phyloP scores from a whole-genome alignment of 495 filamentous ascomycete genomes.

The Daldinia childiae region DNA sequence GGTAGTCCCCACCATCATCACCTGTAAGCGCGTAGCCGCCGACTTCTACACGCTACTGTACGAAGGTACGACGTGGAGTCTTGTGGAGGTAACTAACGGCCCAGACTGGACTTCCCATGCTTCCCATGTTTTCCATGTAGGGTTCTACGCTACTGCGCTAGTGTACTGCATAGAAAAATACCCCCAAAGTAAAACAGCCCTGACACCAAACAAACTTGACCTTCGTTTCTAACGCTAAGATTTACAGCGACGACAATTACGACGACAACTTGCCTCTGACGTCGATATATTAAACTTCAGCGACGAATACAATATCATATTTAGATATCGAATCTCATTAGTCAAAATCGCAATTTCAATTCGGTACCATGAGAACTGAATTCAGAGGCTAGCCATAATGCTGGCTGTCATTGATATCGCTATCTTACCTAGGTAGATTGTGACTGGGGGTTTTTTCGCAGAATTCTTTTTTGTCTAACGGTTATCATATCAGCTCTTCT shows the following conservation, averaged over 20 bases:
- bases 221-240: constrained; percentile 7
- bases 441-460: constrained; percentile 24
- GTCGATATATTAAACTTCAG: background rate
- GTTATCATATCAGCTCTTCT: background rate
- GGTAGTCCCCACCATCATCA: constrained; percentile 12
- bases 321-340: background rate
- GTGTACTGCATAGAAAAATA: background rate
- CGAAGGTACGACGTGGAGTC: constrained; percentile 31
- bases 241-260: background rate
- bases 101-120: background rate
- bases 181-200: constrained; percentile 24
- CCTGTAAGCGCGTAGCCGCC: constrained; percentile 46
- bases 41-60: constrained; percentile 38
- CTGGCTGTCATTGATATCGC: constrained; percentile 15
- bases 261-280: background rate
- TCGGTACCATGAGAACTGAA: constrained; percentile 4
- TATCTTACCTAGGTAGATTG: constrained; percentile 25
- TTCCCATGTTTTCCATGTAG: background rate
- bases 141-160: background rate
- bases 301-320: background rate
- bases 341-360: background rate
- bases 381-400: constrained; percentile 25
- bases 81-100: constrained; percentile 10
- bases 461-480: constrained; percentile 10
- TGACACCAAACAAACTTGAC: constrained; percentile 15